Percentiles rank a stretch among this genome's conserved stretches.
phyloP scores from a whole-genome alignment of 495 filamentous ascomycete genomes.

The Talaromyces stipitatus region DNA sequence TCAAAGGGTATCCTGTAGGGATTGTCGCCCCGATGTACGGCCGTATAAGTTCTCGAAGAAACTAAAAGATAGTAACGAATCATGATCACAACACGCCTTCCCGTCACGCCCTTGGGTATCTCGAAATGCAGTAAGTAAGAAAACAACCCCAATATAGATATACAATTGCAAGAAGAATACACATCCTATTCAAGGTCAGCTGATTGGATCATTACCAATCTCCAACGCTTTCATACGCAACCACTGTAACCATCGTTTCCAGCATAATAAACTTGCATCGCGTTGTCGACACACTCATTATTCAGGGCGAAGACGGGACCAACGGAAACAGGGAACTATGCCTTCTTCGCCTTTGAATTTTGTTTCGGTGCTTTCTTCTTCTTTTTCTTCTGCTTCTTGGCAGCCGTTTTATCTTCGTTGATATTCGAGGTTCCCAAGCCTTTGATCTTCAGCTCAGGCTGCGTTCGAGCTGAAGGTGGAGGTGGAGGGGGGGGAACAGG shows the following conservation, averaged over 20 bases:
- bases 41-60: background rate
- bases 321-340: background rate
- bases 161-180: background rate
- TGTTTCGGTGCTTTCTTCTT: background rate
- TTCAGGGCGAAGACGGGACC: background rate
- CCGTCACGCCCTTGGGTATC: slow-evolving; percentile 1
- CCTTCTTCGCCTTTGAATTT: background rate
- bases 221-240: background rate
- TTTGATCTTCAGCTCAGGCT: slow-evolving; percentile 4
- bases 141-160: background rate
- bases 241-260: background rate
- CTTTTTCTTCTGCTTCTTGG: background rate
- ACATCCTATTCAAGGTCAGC: background rate
- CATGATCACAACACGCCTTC: background rate
- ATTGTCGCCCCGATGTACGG: background rate
- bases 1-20: background rate
- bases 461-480: slow-evolving; percentile 3
- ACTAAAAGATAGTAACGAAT: background rate
- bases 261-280: background rate
- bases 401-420: background rate
- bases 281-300: background rate
- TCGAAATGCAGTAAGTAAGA: background rate
- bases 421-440: slow-evolving; percentile 2
- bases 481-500: slow-evolving; percentile 21
- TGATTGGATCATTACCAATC: background rate